These are phyloP conservation scores for Boletus barrowsii DNA, from an alignment of 768 basidiomycete species.

Conservation along the genomic window DNA sequence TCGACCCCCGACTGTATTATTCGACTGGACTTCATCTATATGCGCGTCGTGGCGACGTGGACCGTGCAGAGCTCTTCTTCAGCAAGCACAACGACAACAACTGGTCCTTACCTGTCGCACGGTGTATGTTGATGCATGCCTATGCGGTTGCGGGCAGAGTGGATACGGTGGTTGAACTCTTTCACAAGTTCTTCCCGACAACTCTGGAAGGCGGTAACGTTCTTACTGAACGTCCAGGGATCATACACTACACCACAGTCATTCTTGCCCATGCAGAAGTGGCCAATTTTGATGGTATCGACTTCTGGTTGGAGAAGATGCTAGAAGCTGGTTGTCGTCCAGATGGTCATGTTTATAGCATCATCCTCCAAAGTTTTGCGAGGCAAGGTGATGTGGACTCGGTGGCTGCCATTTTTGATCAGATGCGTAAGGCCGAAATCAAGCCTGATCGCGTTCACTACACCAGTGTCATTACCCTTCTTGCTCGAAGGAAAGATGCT, in stretches of 20 bases:
- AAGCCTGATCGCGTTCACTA: constrained; percentile 53
- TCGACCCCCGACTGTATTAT: constrained; percentile 22
- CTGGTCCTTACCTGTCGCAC: constrained; percentile 28
- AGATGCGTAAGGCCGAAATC: constrained; percentile 56
- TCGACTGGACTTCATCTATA: constrained; percentile 51
- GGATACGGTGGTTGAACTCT: constrained; percentile 44
- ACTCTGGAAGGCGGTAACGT: constrained; percentile 23
- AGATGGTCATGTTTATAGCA: constrained; percentile 54
- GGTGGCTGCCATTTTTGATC: constrained; percentile 47
- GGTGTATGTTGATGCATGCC: constrained; percentile 52
- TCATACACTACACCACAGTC: constrained; percentile 54
- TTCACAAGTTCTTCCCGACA: constrained; percentile 52
- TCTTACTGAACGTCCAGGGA: constrained; percentile 37
- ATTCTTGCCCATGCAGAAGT: constrained; percentile 51
- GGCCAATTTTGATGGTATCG: constrained; percentile 47
- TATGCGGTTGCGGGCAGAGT: constrained; percentile 47
- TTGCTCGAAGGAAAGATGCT: constrained; percentile 60
- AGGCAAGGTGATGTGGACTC: constrained; percentile 51
- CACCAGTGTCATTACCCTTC: constrained; percentile 63
- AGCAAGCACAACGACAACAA: constrained; percentile 30
- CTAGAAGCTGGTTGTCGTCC: constrained; percentile 47
- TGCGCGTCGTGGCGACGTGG: constrained; percentile 50
- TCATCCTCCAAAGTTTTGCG: constrained; percentile 58
- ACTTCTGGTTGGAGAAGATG: constrained; percentile 55
- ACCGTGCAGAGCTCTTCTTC: constrained; percentile 44